phyloP scores from a whole-genome alignment of 2,329 filamentous ascomycete species.

The Sporothrix brasiliensis region DNA sequence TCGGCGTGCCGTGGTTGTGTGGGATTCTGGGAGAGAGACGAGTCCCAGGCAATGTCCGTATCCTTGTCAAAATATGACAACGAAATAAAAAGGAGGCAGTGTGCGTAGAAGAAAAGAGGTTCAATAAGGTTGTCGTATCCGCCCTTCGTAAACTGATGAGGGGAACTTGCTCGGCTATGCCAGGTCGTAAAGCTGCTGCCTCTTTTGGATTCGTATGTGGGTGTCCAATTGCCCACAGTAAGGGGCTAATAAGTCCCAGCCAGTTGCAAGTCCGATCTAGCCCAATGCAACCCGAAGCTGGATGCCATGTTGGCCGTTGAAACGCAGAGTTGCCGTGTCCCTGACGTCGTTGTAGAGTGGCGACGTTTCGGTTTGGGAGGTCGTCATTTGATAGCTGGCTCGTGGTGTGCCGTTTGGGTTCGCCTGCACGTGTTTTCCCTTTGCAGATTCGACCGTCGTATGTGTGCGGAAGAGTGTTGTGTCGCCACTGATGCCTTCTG shows the following conservation, averaged over 20 bases:
- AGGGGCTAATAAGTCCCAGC: too few species aligned
- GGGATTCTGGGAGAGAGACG: conserved; percentile 12
- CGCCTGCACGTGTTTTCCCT: background rate
- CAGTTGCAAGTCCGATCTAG: background rate
- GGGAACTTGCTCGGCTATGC: conserved; percentile 10
- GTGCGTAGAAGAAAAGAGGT: background rate
- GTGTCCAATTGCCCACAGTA: background rate
- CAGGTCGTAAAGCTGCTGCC: conserved; percentile 23
- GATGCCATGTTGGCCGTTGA: conserved; percentile 13
- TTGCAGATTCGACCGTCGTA: conserved; percentile 5
- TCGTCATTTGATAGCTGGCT: conserved; percentile 1
- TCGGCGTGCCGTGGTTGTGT: background rate
- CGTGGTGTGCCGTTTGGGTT: background rate
- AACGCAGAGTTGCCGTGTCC: conserved; percentile 19
- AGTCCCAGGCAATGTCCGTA: background rate
- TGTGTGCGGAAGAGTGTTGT: background rate
- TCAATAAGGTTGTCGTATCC: background rate
- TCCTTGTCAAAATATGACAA: background rate
- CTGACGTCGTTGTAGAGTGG: conserved; percentile 26
- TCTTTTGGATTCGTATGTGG: conserved; percentile 17
- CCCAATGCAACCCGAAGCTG: conserved; percentile 25
- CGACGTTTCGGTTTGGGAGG: conserved; percentile 13
- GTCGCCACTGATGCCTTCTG: conserved; percentile 5
- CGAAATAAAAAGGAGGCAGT: background rate
- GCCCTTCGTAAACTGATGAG: conserved; percentile 17